Base-by-base conservation (phyloP, 495 filamentous ascomycete genomes). In the Talaromyces proteolyticus region DNA sequence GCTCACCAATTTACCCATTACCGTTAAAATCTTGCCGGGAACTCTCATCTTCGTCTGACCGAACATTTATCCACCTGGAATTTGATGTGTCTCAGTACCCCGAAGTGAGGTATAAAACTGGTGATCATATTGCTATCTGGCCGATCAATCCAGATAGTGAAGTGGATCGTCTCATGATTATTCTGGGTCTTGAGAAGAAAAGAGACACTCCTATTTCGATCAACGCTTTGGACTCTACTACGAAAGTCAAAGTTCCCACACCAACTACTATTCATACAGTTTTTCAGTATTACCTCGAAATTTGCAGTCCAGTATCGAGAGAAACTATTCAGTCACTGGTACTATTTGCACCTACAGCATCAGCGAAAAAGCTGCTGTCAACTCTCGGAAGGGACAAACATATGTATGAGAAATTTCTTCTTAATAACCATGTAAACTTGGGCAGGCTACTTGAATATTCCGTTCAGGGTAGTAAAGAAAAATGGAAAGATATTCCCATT, bases 61-160 rank as follows among this genome's bases (percentile, higher is more conserved):
- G 72, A 23, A 65, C 72, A 47, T 79, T 75, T 51, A 53, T 79
- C 6, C 76, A 79, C 52, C 61, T 79, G 50, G 73, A 79, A 23
- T 49, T 79, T 0, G 75, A 78, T 44, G 50, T 78, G 2, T 59
- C 50, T 19, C 55, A 53, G 22, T 53, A 60, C 22, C 56, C 69
- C 2, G 85, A 78, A 29, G 70, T 85, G 65, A 71, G 72, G 3
- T 92, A 91, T 58, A 74, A 74, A 46, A 77, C 82, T 7, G 87
- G 87, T 37, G 88, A 92, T 59, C 89, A 92, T 55, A 75, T 91
- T 8, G 85, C 85, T 3, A 73, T 91, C 25, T 72, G 88, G 42
- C 86, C 88, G 0, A 66, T 83, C 16, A 91, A 90, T 55, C 77
- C 82, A 0, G 68, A 75, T 46, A 72, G 75, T 16, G 71, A 74